A percentile compares a stretch with the other conserved stretches of the same genome.
Conservation (phyloP, 148 eudicot genomes). For the Fallopia convolvulus region DNA sequence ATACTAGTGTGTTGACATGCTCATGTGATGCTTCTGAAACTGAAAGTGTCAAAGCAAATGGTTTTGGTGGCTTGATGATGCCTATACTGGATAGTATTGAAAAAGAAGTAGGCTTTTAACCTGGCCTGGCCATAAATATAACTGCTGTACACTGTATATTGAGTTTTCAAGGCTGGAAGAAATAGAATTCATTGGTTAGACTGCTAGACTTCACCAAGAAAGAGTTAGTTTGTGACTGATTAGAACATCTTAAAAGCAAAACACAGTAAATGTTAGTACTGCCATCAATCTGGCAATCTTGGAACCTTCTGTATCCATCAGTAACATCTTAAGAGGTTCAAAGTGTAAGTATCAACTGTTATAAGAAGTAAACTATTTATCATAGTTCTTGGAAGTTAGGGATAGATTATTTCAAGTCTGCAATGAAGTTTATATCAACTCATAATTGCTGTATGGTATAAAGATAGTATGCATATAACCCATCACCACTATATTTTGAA, state of each 20-base stretch:
- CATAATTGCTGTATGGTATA: background rate
- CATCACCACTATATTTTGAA: background rate
- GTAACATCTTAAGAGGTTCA: background rate
- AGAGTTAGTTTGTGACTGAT: background rate
- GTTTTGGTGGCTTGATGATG: slow-evolving; percentile 1
- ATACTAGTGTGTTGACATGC: background rate
- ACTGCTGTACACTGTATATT: background rate
- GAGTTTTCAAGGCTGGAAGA: background rate
- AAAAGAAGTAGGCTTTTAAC: background rate
- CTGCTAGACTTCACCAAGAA: background rate
- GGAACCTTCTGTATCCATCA: background rate
- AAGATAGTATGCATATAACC: background rate
- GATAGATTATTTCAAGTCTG: background rate
- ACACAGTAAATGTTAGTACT: background rate
- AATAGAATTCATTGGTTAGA: background rate
- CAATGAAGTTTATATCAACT: background rate
- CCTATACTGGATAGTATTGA: background rate
- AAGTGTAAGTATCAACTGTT: background rate
- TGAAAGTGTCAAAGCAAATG: background rate
- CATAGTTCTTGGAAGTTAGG: background rate
- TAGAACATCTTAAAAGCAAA: background rate
- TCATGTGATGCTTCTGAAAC: background rate
- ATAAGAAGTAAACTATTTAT: background rate
- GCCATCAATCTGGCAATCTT: background rate
- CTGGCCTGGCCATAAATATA: background rate